phyloP scores from a whole-genome alignment of 495 filamentous ascomycete species.

The Talaromyces borbonicus region DNA sequence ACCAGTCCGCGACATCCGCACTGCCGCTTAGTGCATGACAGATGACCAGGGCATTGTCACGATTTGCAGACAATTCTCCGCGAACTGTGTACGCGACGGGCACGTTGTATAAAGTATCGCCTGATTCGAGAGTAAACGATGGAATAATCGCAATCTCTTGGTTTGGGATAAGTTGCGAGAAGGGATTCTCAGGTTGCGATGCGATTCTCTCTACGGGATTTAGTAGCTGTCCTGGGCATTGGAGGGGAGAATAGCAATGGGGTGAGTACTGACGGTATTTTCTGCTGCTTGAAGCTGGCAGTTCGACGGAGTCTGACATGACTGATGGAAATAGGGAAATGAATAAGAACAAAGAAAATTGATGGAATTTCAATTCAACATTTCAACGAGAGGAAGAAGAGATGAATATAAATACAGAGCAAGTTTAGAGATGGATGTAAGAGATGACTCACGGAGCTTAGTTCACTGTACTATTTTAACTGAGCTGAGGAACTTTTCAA shows the following conservation, averaged over 20 bases:
- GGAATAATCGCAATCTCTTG: constrained; percentile 81
- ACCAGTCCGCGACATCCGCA: constrained; percentile 95
- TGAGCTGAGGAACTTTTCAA: too few relatives aligned
- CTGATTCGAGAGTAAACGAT: constrained; percentile 87
- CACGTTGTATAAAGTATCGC: constrained; percentile 75
- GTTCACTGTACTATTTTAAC: too few relatives aligned
- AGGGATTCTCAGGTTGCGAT: constrained; percentile 84
- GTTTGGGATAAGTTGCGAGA: constrained; percentile 72
- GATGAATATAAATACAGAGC: not conserved
- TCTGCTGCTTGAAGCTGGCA: not conserved
- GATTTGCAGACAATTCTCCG: constrained; percentile 60
- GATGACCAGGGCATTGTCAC: constrained; percentile 91
- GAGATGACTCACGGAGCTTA: too few relatives aligned
- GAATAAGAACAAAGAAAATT: not conserved
- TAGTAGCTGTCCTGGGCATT: constrained; percentile 40
- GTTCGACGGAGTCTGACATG: not conserved
- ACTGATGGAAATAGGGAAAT: not conserved
- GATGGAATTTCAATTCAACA: not conserved
- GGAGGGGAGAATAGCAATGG: constrained; percentile 6
- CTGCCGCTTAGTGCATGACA: constrained; percentile 95
- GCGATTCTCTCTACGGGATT: constrained; percentile 56
- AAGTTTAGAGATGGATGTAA: too few relatives aligned
- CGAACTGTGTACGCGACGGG: constrained; percentile 87
- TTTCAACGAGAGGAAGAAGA: not conserved
- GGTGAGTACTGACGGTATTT: constrained; percentile 34